Evolutionary conservation across 495 filamentous ascomycete species (phyloP).

Genomic region (Trichoderma virens): DNA sequence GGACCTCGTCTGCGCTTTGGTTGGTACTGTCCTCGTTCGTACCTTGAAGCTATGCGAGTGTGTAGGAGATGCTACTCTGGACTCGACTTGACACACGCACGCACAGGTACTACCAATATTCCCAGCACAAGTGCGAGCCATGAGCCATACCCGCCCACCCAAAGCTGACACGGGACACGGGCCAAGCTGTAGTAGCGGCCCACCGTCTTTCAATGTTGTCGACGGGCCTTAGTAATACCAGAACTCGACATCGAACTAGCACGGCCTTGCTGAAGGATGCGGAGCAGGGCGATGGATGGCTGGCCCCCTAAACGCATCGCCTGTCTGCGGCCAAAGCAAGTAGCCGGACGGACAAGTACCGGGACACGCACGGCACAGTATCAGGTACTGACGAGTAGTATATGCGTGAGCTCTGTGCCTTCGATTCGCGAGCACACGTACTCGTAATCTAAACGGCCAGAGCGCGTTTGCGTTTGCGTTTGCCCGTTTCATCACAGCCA

Average conservation of each 20-base stretch:
- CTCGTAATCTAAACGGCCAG: background rate
- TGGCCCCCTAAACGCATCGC: background rate
- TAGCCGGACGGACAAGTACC: too few species aligned
- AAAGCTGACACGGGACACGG: background rate
- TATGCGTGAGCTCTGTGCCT: background rate
- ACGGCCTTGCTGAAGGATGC: background rate
- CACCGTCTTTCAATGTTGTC: background rate
- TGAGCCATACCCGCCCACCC: background rate
- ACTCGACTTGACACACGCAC: too few species aligned
- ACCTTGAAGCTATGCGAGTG: too few species aligned
- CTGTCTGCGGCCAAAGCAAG: too few species aligned
- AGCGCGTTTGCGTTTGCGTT: background rate
- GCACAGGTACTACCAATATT: too few species aligned
- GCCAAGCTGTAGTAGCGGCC: background rate
- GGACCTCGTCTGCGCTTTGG: background rate
- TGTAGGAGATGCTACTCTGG: background rate
- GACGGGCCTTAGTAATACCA: background rate
- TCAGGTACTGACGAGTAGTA: too few species aligned
- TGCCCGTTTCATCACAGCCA: background rate
- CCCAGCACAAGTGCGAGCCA: too few species aligned
- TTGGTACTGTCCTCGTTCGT: too few species aligned
- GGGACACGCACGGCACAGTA: too few species aligned
- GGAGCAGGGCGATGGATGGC: background rate
- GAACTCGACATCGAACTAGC: too few species aligned
- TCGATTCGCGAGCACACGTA: background rate